A percentile compares a stretch with the other conserved stretches of the same genome.
Evolutionary conservation across 495 filamentous ascomycete genomes (phyloP).

Genomic region (Aspergillus carlsbadensis): DNA sequence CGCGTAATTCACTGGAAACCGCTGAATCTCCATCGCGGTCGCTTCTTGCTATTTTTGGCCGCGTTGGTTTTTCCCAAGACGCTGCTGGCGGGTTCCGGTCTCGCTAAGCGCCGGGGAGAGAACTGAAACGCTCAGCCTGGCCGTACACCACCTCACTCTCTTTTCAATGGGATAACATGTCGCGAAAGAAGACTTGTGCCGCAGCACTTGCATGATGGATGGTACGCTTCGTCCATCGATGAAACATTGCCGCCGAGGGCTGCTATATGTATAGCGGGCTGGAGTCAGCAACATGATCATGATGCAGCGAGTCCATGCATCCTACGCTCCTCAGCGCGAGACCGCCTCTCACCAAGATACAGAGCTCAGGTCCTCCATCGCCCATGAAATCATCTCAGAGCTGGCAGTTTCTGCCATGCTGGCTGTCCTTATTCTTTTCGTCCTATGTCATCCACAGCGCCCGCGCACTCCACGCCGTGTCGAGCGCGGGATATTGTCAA

Average conservation of each 20-base stretch:
- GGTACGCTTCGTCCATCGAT: background rate
- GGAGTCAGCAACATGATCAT: too few species aligned
- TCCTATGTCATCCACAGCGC: background rate
- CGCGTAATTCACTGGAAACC: background rate
- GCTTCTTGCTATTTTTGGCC: background rate
- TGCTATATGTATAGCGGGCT: too few species aligned
- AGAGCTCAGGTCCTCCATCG: too few species aligned
- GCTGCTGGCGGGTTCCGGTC: background rate
- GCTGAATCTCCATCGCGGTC: background rate
- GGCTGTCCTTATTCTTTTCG: background rate
- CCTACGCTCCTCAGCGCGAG: too few species aligned
- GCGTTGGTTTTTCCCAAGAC: background rate
- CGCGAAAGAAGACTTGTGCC: too few species aligned
- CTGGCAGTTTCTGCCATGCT: background rate
- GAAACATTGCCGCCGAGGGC: background rate
- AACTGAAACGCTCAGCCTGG: background rate
- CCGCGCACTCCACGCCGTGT: background rate
- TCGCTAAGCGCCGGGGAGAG: background rate
- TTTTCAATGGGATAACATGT: background rate
- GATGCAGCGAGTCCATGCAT: too few species aligned
- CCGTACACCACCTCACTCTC: background rate
- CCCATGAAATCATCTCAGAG: background rate
- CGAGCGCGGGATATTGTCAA: background rate
- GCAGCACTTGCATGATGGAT: too few species aligned
- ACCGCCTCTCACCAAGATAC: too few species aligned